phyloP scores from a whole-genome alignment of 306 rosid genomes.

The Ammopiptanthus mongolicus region DNA sequence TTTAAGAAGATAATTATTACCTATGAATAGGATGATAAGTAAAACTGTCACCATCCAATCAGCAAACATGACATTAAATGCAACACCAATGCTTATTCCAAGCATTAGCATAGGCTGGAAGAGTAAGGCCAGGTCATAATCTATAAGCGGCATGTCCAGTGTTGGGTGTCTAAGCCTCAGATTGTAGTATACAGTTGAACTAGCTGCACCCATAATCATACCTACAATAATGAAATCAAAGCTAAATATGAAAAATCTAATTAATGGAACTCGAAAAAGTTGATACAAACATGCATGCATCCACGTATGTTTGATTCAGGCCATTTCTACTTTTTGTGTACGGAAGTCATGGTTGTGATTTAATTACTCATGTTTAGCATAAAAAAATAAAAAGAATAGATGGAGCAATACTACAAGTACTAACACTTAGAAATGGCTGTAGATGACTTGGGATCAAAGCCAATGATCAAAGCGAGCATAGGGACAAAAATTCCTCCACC shows the following conservation, averaged over 20 bases:
- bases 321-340: not conserved
- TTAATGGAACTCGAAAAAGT: too few relatives aligned
- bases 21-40: conserved; percentile 63
- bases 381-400: not conserved
- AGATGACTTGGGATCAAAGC: conserved; percentile 85
- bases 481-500: conserved; percentile 90
- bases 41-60: conserved; percentile 88
- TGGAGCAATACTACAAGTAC: conserved; percentile 24
- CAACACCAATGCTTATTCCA: conserved; percentile 81
- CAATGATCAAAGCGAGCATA: conserved; percentile 77
- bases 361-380: not conserved
- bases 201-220: conserved; percentile 89
- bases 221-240: conserved; percentile 34
- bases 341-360: too few relatives aligned
- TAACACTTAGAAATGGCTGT: conserved; percentile 81
- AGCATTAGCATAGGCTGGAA: conserved; percentile 78
- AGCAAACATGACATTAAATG: conserved; percentile 73
- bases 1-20: conserved; percentile 21
- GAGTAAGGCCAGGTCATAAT: conserved; percentile 68
- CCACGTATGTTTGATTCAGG: not conserved
- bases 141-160: conserved; percentile 64
- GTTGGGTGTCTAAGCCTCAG: conserved; percentile 72
- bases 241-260: not conserved
- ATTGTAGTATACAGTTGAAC: conserved; percentile 68
- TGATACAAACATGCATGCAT: too few relatives aligned